phyloP scores from a whole-genome alignment of 108 stramenopile species.

The Fragilariopsis cylindrus region DNA sequence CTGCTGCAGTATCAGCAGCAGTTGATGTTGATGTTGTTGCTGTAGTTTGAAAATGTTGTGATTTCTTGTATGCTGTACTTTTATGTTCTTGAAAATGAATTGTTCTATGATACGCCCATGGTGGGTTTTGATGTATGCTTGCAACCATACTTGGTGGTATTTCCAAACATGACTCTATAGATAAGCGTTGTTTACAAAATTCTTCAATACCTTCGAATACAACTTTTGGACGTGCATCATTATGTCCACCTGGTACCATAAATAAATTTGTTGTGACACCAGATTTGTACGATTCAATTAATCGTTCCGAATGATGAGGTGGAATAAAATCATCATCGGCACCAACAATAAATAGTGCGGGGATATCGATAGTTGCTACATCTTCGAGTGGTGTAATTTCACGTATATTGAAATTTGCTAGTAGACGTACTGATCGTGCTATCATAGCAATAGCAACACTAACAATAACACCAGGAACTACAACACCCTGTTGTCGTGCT shows the following conservation, averaged over 20 bases:
- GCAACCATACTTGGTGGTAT: slow-evolving; percentile 54
- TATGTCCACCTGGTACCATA: slow-evolving; percentile 93
- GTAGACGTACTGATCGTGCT: slow-evolving; percentile 68
- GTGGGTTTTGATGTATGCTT: slow-evolving; percentile 31
- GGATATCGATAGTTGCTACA: slow-evolving; percentile 77
- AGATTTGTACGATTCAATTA: slow-evolving; percentile 84
- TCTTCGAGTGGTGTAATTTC: slow-evolving; percentile 84
- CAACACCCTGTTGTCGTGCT: slow-evolving; percentile 77
- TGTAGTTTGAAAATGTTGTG: neutral
- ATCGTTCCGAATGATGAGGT: slow-evolving; percentile 60
- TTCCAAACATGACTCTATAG: slow-evolving; percentile 48
- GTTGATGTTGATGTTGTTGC: neutral
- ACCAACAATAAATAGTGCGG: slow-evolving; percentile 88
- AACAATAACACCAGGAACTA: slow-evolving; percentile 67
- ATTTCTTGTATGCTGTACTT: neutral
- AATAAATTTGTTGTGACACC: slow-evolving; percentile 85
- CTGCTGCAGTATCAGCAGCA: slow-evolving; percentile 28
- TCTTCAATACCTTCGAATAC: slow-evolving; percentile 85
- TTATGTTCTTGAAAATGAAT: slow-evolving; percentile 18
- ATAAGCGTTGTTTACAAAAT: slow-evolving; percentile 75
- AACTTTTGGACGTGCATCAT: slow-evolving; percentile 79
- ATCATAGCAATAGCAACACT: slow-evolving; percentile 78
- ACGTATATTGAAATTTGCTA: slow-evolving; percentile 81
- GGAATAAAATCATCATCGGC: slow-evolving; percentile 90
- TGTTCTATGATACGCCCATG: slow-evolving; percentile 18